phyloP scores from a whole-genome alignment of 2,329 filamentous ascomycete genomes.

The Cercospora beticola region DNA sequence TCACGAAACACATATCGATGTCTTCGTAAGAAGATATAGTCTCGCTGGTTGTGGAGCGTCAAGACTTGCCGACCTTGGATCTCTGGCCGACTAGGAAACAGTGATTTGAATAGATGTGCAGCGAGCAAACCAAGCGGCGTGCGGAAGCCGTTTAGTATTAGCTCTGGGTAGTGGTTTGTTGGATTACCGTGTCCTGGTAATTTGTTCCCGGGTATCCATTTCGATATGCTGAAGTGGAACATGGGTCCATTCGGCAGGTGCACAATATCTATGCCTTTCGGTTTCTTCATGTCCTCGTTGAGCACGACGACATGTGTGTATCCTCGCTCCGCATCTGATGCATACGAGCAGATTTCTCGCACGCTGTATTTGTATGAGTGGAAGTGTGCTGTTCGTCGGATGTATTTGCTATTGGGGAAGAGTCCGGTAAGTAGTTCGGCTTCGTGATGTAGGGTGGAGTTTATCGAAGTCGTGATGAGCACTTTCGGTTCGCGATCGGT shows the following conservation, averaged over 20 bases:
- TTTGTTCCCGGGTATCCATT: conserved; percentile 85
- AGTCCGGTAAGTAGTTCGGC: conserved; percentile 74
- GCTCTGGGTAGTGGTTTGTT: conserved; percentile 85
- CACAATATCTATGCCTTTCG: conserved; percentile 77
- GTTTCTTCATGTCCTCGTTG: conserved; percentile 84
- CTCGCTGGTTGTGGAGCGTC: conserved; percentile 90
- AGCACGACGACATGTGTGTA: conserved; percentile 84
- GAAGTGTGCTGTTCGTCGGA: conserved; percentile 78
- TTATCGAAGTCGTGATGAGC: conserved; percentile 85
- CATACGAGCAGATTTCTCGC: conserved; percentile 84
- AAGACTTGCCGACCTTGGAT: conserved; percentile 84
- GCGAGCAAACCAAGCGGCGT: conserved; percentile 87
- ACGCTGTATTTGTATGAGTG: conserved; percentile 90
- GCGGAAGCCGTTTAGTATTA: conserved; percentile 90
- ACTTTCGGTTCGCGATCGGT: conserved; percentile 68
- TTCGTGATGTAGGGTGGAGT: conserved; percentile 82
- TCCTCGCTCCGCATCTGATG: conserved; percentile 63
- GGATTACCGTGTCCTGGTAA: conserved; percentile 87
- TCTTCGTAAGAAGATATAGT: conserved; percentile 89
- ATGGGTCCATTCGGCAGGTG: conserved; percentile 83
- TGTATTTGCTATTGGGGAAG: conserved; percentile 79
- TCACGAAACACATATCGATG: conserved; percentile 93
- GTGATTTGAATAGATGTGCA: conserved; percentile 75
- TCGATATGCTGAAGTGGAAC: conserved; percentile 87
- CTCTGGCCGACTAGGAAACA: conserved; percentile 81